Percentiles rank a stretch among this genome's conserved stretches.
Conservation (phyloP, 2,329 filamentous ascomycete genomes). For the Paraphaeosphaeria sporulosa region DNA sequence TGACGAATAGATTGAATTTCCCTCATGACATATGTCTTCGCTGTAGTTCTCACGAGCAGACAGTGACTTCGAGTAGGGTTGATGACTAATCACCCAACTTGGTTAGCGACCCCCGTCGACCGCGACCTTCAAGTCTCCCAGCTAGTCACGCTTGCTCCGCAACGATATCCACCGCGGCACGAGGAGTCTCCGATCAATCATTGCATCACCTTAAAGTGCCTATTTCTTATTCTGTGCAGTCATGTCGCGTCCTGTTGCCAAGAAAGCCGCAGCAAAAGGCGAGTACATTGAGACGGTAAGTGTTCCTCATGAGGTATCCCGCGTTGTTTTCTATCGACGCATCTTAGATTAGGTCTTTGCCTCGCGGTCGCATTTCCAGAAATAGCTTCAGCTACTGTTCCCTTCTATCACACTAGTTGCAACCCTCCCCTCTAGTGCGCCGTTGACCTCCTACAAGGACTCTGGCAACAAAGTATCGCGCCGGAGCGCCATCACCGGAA, state of each 20-base stretch:
- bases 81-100: not conserved
- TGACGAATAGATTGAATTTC: no score
- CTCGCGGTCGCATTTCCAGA: not conserved
- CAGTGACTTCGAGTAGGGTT: not conserved
- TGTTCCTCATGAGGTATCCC: slow-evolving; percentile 10
- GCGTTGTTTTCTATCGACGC: not conserved
- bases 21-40: not conserved
- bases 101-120: not conserved
- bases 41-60: not conserved
- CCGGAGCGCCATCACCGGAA: slow-evolving; percentile 88
- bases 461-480: slow-evolving; percentile 98
- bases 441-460: slow-evolving; percentile 65
- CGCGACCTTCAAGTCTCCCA: not conserved
- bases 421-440: not conserved
- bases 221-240: not conserved
- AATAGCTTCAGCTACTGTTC: not conserved
- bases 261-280: slow-evolving; percentile 72
- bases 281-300: slow-evolving; percentile 96
- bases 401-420: not conserved
- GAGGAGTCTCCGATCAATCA: not conserved
- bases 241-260: slow-evolving; percentile 58
- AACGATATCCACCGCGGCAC: not conserved
- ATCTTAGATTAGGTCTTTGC: not conserved
- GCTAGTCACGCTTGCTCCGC: not conserved
- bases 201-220: not conserved